Evolutionary conservation across 768 basidiomycete species (phyloP), one percentile per base, ranked within the genome.

Genomic region (Termitomyces sp.): DNA sequence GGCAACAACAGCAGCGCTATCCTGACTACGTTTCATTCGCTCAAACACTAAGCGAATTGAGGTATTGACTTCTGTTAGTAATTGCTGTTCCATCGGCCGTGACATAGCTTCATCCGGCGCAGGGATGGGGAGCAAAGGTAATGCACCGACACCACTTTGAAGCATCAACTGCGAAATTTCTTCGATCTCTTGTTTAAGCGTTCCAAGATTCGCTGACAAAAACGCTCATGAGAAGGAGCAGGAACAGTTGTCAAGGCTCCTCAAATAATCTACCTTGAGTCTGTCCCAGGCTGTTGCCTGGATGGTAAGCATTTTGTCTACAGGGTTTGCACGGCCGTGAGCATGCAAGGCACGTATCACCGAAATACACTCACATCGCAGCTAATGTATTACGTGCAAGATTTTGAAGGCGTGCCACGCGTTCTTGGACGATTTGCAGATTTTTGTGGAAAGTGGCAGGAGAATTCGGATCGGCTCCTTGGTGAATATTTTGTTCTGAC

Each of bases 381-480:
- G 71, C 67, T 30, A 85, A 63, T 9, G 80, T 76, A 41, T 68
- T 76, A 50, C 79, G 73, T 0, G 84, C 81, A 2, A 81, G 69
- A 2, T 67, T 67, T 59, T 83, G 80, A 2, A 87, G 68, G 13
- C 79, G 69, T 3, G 74, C 60, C 30, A 86, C 75, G 20, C 82
- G 78, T 40, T 79, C 76, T 54, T 78, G 75, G 0, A 78, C 72
- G 16, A 78, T 53, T 41, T 75, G 76, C 1, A 85, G 59, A 65
- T 83, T 84, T 52, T 81, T 79, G 60, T 82, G 84, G 74, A 89
- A 85, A n/a, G 76, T 56, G 28, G 81, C 83, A 16, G 83, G 80
- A 24, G 85, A 83, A 58, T 81, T 87, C 16, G 78, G 79, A 58
- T 87, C 86, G 9, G 68, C 56, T 30, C 71, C 43, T 65, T 73